Evolutionary conservation across 129 eudicot genomes (phyloP).

Genomic region (Lactuca saligna): DNA sequence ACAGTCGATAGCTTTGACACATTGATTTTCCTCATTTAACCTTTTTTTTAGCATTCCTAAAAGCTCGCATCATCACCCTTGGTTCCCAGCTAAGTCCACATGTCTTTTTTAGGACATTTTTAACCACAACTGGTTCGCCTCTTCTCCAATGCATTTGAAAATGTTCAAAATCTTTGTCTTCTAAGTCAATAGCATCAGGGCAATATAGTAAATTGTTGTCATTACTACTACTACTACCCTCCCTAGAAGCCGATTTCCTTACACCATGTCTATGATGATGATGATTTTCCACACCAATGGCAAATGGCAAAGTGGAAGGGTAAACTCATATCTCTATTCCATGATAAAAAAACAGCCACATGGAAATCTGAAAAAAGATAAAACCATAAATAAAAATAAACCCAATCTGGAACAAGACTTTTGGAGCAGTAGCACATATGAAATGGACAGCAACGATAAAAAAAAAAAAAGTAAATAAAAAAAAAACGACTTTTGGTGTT

Average conservation of each 20-base stretch:
- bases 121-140: conserved; percentile 87
- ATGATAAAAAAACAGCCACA: too few species aligned
- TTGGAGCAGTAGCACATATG: too few species aligned
- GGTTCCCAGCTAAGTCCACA: conserved; percentile 96
- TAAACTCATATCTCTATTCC: too few species aligned
- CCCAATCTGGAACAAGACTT: too few species aligned
- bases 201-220: conserved; percentile 58
- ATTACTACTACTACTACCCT: conserved; percentile 28
- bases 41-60: conserved; percentile 56
- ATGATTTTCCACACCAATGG: not conserved
- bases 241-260: conserved; percentile 67
- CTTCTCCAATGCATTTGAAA: conserved; percentile 87
- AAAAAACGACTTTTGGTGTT: too few species aligned
- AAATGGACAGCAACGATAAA: too few species aligned
- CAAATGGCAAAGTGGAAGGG: too few species aligned
- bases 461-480: too few species aligned
- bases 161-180: conserved; percentile 59
- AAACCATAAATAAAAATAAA: too few species aligned
- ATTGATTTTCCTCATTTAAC: conserved; percentile 58
- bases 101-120: conserved; percentile 49
- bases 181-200: conserved; percentile 49
- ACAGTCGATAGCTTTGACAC: conserved; percentile 84
- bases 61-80: conserved; percentile 85
- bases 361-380: too few species aligned
- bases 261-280: conserved; percentile 4